Evolutionary conservation across 257 asterid genomes (phyloP), one percentile per base, ranked within the genome.

Genomic region (Rauvolfia tetraphylla): DNA sequence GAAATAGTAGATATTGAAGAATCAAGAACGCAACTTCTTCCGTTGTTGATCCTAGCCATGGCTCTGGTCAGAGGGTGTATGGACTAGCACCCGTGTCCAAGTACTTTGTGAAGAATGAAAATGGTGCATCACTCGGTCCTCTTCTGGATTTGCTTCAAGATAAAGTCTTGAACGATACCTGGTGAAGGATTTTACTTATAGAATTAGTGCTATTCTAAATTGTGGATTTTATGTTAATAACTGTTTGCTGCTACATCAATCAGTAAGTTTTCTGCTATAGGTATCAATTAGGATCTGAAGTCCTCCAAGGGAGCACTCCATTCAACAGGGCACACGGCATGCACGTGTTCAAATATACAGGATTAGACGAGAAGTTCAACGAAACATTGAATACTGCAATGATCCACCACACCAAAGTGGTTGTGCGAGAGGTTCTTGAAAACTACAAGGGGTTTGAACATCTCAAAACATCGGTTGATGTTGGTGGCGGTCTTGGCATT

Each of bases 401-500:
- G 90, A 6, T 70, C 5, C 48, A 56, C 36, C 81, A 83, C 33
- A 68, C 89, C 6, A 63, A 75, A 17, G 0, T 83, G 17, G 58
- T 44, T 0, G 69, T 87, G 71, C 76, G 75, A 18, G 69, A 38
- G 25, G 66, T 85, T 68, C 76, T 87, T 12, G 68, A 84, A 1
- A 8, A 23, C 0, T 87, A 85, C 78, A 46, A 75, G 0, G 89
- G 87, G 2, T 87, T 87, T 44, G 82, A 80, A 6, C 8, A 73
- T 18, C 54, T 87, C 17, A 68, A 67, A 13, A 68, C 76, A 1
- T 42, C 85, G 74, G 82, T 87, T 4, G 81, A 85, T 53, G 88
- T 81, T 13, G 88, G 87, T 23, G 91, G 91, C 49, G 89, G 91
- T 14, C 81, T 76, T 31, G 87, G 91, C 17, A 61, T 74, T 14